Evolutionary conservation across 2,329 filamentous ascomycete species (phyloP).

Genomic region (Cladophialophora psammophila): DNA sequence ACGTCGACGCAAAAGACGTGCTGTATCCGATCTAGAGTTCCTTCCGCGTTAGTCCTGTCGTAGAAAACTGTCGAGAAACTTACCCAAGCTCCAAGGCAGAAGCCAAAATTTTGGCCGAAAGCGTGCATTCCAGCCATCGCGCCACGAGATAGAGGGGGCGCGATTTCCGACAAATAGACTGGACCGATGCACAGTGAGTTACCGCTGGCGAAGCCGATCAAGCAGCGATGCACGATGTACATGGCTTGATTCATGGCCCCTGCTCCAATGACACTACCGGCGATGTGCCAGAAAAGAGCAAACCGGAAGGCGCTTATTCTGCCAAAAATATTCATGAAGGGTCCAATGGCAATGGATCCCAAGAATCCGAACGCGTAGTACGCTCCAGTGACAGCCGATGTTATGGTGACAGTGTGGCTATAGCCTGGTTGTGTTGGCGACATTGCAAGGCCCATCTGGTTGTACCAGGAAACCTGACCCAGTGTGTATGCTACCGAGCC

Average conservation of each 20-base stretch:
- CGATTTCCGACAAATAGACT: not conserved
- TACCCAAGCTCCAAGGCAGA: not conserved
- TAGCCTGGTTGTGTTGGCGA: not conserved
- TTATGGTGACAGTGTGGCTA: not conserved
- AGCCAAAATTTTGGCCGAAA: not conserved
- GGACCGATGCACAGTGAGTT: not conserved
- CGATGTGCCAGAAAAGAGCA: not conserved
- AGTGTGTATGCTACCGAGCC: not conserved
- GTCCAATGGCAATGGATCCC: not conserved
- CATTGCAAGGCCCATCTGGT: not conserved
- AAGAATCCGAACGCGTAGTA: slow-evolving; percentile 14
- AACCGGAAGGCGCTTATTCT: slow-evolving; percentile 4
- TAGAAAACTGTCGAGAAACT: too few relatives aligned
- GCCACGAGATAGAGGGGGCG: not conserved
- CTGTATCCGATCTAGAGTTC: not conserved
- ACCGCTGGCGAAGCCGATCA: not conserved
- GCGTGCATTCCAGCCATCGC: not conserved
- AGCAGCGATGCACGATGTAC: not conserved
- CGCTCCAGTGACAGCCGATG: slow-evolving; percentile 1
- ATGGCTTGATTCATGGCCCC: slow-evolving; percentile 14
- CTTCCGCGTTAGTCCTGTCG: too few relatives aligned
- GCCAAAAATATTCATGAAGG: not conserved
- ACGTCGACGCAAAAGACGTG: not conserved
- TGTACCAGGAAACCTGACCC: not conserved
- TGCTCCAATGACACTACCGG: not conserved